phyloP scores from a whole-genome alignment of 805 yeast species.

The Yamadazyma nakazawae region DNA sequence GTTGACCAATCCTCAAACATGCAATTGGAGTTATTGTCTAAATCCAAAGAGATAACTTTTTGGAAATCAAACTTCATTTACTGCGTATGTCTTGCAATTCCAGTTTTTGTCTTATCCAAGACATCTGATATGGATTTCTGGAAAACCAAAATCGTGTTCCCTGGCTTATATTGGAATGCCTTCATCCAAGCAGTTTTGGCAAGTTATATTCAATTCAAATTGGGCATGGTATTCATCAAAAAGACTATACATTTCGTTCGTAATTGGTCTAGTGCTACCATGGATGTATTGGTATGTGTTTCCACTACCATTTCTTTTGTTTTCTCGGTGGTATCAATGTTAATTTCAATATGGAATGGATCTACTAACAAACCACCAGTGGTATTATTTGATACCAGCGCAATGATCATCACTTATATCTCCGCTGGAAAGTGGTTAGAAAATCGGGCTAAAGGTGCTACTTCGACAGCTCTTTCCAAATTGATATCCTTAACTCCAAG shows the following conservation, averaged over 20 bases:
- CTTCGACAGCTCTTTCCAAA: conserved; percentile 82
- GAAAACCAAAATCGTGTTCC: conserved; percentile 35
- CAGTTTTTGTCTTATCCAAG: conserved; percentile 54
- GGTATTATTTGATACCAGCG: conserved; percentile 79
- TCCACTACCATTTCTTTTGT: conserved; percentile 77
- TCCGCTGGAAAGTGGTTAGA: conserved; percentile 90
- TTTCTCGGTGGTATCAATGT: conserved; percentile 67
- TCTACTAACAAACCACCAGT: conserved; percentile 50
- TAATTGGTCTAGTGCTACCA: conserved; percentile 63
- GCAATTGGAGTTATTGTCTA: conserved; percentile 67
- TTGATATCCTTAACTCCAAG: conserved; percentile 80
- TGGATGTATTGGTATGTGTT: conserved; percentile 86
- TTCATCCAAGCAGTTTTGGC: conserved; percentile 57
- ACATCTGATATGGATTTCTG: conserved; percentile 37
- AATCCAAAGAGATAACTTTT: conserved; percentile 64
- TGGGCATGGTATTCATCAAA: conserved; percentile 67
- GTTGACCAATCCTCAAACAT: conserved; percentile 54
- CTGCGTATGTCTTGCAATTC: conserved; percentile 56
- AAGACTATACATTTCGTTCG: conserved; percentile 63
- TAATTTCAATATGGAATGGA: conserved; percentile 44
- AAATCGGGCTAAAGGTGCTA: conserved; percentile 88
- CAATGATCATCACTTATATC: conserved; percentile 81
- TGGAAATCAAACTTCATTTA: conserved; percentile 62
- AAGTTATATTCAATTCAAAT: conserved; percentile 55
- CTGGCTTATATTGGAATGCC: conserved; percentile 66